A percentile compares a stretch with the other conserved stretches of the same genome.
Conservation (phyloP, 805 yeast genomes). For the Wickerhamomyces rabaulensis region DNA sequence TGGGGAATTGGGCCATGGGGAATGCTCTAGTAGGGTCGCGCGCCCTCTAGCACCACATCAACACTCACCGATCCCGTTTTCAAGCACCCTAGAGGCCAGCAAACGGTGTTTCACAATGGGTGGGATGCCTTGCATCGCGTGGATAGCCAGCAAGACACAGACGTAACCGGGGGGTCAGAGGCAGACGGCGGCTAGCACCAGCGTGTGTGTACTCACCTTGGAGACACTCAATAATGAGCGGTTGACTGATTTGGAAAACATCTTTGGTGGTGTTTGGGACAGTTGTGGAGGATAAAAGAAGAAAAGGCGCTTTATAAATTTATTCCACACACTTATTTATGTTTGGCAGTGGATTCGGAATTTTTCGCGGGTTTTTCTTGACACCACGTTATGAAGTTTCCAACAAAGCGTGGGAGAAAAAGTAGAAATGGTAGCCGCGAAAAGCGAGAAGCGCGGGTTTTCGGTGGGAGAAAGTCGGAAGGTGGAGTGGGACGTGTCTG, state of each 20-base stretch:
- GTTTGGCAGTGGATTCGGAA: background rate
- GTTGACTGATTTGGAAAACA: conserved; percentile 14
- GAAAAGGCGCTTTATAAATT: background rate
- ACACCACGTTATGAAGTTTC: background rate
- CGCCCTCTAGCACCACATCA: background rate
- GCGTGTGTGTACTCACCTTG: conserved; percentile 7
- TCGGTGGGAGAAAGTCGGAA: background rate
- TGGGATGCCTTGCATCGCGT: background rate
- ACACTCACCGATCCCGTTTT: background rate
- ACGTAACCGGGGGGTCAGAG: background rate
- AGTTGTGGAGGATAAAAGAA: background rate
- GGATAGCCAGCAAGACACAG: background rate
- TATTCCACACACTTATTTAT: background rate
- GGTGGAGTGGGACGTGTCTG: no score
- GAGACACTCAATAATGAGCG: conserved; percentile 17
- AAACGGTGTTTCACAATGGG: no score
- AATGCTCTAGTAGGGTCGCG: background rate
- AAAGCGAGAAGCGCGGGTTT: background rate
- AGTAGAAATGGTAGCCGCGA: conserved; percentile 1
- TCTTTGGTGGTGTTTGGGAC: background rate
- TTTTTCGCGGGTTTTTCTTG: conserved; percentile 1
- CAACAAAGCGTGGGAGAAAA: background rate
- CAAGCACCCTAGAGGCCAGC: background rate
- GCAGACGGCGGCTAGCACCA: background rate
- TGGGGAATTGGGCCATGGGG: no score